Base-by-base conservation (phyloP, 352 stramenopile species). In the Globisporangium camurandrum region DNA sequence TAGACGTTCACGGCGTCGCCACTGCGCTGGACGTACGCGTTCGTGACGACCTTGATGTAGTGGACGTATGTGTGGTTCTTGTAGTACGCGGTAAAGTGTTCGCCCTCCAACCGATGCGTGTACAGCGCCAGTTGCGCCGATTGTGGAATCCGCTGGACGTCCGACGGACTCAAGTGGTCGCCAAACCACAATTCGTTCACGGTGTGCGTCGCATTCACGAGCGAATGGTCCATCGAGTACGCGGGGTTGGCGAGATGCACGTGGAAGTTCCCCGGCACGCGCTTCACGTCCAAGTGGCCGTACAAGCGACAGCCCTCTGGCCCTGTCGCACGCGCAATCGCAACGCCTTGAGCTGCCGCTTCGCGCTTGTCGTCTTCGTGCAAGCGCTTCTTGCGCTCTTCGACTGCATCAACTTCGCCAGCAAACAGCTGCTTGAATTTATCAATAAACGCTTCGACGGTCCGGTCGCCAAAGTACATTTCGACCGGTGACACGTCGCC, bases 131-230 rank as follows among this genome's bases (percentile, higher is more conserved):
- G 27, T 67, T 51, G 33, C 54, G 64, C 38, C 54, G 64, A 34
- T 72, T 67, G 46, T 65, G 48, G 4, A 91, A n/a, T n/a, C n/a
- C n/a, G n/a, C n/a, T n/a, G n/a, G n/a, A n/a, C n/a, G n/a, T n/a
- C n/a, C n/a, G n/a, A n/a, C n/a, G n/a, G n/a, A n/a, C n/a, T 59
- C 45, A 87, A 49, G 19, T 84, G 75, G 54, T 92, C 77, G 2
- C 82, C 82, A 50, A 93, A 93, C 8, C 79, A 93, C 27, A 93
- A 90, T 54, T 93, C 79, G 56, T 88, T 84, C 26, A 92, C 75
- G 46, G 65, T 44, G 43, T 92, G 80, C 0, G 73, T 86, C 23
- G 77, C 52, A 49, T 92, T 83, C 49, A 92, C 60, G 34, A 92
- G 85, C 37, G 80, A 89, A 36, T 86, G 62, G 16, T 92, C 77